phyloP scores from a whole-genome alignment of 1,284 basidiomycete genomes.

The Malassezia sympodialis region DNA sequence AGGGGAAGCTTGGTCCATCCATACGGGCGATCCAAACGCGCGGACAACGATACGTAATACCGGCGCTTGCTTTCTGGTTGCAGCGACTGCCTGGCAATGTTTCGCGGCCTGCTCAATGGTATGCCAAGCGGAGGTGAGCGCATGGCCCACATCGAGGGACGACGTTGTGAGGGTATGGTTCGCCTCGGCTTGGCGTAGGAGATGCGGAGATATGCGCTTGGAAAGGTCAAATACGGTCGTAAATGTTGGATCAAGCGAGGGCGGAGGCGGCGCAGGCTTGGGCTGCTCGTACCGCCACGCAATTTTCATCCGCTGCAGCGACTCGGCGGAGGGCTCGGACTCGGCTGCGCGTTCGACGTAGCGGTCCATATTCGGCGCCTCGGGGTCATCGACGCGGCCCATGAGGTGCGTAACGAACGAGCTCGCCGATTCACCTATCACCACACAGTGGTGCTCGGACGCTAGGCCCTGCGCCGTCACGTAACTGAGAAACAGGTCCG shows the following conservation, averaged over 20 bases:
- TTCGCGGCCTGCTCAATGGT: slow-evolving; percentile 19
- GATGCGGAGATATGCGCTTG: slow-evolving; percentile 23
- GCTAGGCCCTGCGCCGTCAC: slow-evolving; percentile 75
- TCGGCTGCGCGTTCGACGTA: neutral
- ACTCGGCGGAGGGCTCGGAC: slow-evolving; percentile 2
- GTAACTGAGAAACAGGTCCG: slow-evolving; percentile 74
- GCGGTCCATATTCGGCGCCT: slow-evolving; percentile 1
- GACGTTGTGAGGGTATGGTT: neutral
- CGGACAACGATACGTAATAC: slow-evolving; percentile 31
- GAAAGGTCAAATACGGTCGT: slow-evolving; percentile 61
- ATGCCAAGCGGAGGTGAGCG: slow-evolving; percentile 19
- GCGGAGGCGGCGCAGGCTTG: slow-evolving; percentile 51
- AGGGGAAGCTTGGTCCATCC: slow-evolving; percentile 11
- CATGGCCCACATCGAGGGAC: neutral
- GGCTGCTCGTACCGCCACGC: slow-evolving; percentile 91
- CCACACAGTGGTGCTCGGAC: slow-evolving; percentile 59
- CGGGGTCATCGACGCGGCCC: slow-evolving; percentile 25
- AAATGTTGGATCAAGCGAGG: neutral
- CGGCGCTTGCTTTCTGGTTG: slow-evolving; percentile 13
- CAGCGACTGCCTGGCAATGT: slow-evolving; percentile 8
- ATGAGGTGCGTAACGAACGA: slow-evolving; percentile 43
- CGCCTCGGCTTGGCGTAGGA: neutral
- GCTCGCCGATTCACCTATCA: slow-evolving; percentile 55
- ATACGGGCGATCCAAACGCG: slow-evolving; percentile 28
- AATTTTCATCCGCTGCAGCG: slow-evolving; percentile 29